Evolutionary conservation across 2,329 filamentous ascomycete species (phyloP).

Genomic region (Neofusicoccum ribis): DNA sequence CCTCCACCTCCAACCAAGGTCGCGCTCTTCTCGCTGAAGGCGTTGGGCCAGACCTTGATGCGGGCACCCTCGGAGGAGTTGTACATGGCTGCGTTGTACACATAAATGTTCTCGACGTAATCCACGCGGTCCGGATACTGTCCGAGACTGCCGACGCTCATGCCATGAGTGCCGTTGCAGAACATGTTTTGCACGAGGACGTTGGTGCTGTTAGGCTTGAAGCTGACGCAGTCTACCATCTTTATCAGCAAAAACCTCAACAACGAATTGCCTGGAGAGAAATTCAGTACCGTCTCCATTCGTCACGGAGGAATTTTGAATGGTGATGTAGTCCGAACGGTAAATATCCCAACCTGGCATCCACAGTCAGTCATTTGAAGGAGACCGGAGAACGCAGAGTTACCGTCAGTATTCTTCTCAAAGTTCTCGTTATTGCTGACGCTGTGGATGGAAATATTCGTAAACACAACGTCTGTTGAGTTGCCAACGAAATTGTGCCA

Average conservation of each 20-base stretch:
- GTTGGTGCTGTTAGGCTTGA: conserved; percentile 72
- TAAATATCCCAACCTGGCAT: background rate
- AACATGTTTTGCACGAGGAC: conserved; percentile 66
- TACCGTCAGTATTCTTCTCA: conserved; percentile 10
- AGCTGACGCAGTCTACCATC: conserved; percentile 62
- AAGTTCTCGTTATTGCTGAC: conserved; percentile 13
- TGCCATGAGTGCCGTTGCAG: conserved; percentile 71
- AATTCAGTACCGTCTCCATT: conserved; percentile 56
- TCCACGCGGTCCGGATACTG: conserved; percentile 66
- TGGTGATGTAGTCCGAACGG: conserved; percentile 48
- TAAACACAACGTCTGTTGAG: background rate
- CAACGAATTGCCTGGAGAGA: too few relatives aligned
- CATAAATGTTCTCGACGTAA: conserved; percentile 66
- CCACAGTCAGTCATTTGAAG: background rate
- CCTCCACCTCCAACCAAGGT: background rate
- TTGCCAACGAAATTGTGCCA: background rate
- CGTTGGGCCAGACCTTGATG: conserved; percentile 72
- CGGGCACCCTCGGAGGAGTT: conserved; percentile 61
- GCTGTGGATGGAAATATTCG: background rate
- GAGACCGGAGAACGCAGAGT: too few relatives aligned
- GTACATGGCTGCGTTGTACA: conserved; percentile 39
- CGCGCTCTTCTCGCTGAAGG: conserved; percentile 53
- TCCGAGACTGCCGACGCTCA: conserved; percentile 68
- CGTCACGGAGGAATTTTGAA: conserved; percentile 64
- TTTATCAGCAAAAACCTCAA: background rate